A percentile compares a stretch with the other conserved stretches of the same genome.
Conservation (phyloP, 208 protist species). For the Vickermania ingenoplastis region DNA sequence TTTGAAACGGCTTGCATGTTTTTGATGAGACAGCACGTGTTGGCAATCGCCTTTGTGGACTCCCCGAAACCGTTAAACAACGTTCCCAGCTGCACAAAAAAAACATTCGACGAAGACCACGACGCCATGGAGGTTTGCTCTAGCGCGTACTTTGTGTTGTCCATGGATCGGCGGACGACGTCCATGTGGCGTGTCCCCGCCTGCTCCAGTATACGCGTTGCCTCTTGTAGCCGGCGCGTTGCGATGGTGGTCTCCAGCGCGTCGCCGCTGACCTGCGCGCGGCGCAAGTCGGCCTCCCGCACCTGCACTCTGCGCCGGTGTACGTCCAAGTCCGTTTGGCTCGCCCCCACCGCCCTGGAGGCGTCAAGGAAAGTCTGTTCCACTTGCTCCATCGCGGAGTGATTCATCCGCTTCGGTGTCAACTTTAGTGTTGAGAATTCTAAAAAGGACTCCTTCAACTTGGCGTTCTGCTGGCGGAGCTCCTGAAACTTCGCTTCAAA, state of each 20-base stretch:
- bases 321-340: constrained; percentile 42
- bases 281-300: constrained; percentile 12
- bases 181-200: constrained; percentile 25
- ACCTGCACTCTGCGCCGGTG: constrained; percentile 35
- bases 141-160: constrained; percentile 32
- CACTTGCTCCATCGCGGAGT: constrained; percentile 20
- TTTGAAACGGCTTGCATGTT: constrained; percentile 47
- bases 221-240: constrained; percentile 19
- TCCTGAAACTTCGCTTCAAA: constrained; percentile 16
- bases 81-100: constrained; percentile 40
- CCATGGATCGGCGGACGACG: constrained; percentile 27
- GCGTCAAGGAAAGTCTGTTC: constrained; percentile 20
- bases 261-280: constrained; percentile 2
- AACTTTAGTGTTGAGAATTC: constrained; percentile 19
- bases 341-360: constrained; percentile 15
- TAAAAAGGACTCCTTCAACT: constrained; percentile 12
- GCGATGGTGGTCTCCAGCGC: constrained; percentile 4
- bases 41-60: constrained; percentile 13
- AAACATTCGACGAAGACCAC: constrained; percentile 57
- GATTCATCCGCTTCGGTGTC: constrained; percentile 27
- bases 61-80: constrained; percentile 26
- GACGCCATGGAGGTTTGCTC: constrained; percentile 64
- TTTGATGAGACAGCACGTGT: constrained; percentile 28
- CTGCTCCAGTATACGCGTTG: constrained; percentile 14
- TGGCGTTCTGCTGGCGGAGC: constrained; percentile 16